Conservation (phyloP, 2,329 filamentous ascomycete species). For the Trichoderma atrobrunneum region DNA sequence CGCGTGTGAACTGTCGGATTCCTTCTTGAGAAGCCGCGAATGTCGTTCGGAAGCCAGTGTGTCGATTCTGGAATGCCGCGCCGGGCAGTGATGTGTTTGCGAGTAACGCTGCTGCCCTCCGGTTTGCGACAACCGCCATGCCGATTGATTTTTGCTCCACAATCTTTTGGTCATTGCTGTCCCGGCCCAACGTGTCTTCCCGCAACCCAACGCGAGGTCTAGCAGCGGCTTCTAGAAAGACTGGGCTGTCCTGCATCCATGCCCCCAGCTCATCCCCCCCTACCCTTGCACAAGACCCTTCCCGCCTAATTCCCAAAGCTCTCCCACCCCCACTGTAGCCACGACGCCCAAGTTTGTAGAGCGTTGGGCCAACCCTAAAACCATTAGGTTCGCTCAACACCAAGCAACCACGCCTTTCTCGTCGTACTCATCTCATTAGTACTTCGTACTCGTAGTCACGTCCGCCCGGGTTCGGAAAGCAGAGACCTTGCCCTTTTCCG, state of each 20-base stretch:
- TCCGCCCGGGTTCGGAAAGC: background rate
- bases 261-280: background rate
- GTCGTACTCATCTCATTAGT: conserved; percentile 1
- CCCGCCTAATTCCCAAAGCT: conserved; percentile 15
- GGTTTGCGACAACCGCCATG: conserved; percentile 12
- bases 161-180: conserved; percentile 4
- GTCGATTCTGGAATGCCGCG: conserved; percentile 16
- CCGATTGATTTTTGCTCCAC: conserved; percentile 13
- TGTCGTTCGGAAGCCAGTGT: background rate
- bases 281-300: conserved; percentile 15
- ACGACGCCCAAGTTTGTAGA: conserved; percentile 16
- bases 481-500: conserved; percentile 6
- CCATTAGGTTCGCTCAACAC: conserved; percentile 12
- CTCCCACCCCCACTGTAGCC: conserved; percentile 14
- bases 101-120: conserved; percentile 13
- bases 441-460: background rate
- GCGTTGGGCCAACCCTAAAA: conserved; percentile 19
- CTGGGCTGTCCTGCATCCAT: conserved; percentile 17
- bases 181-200: conserved; percentile 19
- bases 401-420: conserved; percentile 7
- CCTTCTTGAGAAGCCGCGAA: background rate
- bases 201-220: conserved; percentile 17
- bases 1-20: conserved; percentile 10
- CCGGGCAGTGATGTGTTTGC: conserved; percentile 18
- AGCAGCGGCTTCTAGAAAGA: conserved; percentile 19